Percentiles rank a stretch among this genome's conserved stretches.
Evolutionary conservation across 129 eudicot genomes (phyloP).

Genomic region (Rutidosis leptorrhynchoides): DNA sequence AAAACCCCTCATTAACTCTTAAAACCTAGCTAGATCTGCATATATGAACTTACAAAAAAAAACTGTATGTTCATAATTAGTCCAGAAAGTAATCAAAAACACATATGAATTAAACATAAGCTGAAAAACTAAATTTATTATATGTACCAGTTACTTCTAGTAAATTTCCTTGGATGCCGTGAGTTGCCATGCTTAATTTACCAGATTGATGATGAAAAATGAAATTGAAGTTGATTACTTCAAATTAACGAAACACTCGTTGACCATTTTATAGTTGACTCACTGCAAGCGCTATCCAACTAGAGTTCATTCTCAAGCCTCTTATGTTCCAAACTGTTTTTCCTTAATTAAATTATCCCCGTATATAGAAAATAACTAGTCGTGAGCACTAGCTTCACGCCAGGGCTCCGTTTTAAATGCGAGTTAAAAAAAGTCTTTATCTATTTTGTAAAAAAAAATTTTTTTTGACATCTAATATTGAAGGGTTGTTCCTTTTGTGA

Average conservation of each 20-base stretch:
- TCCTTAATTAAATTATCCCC: too few relatives aligned
- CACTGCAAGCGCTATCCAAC: not conserved
- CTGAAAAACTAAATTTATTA: not conserved
- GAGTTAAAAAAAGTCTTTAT: too few relatives aligned
- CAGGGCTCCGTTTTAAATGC: too few relatives aligned
- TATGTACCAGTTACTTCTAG: constrained; percentile 84
- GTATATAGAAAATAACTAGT: too few relatives aligned
- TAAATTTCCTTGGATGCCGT: constrained; percentile 82
- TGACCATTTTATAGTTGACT: not conserved
- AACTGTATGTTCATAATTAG: not conserved
- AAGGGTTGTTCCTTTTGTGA: too few relatives aligned
- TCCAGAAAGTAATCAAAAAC: not conserved
- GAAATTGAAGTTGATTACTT: not conserved
- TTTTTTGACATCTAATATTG: too few relatives aligned
- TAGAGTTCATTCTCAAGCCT: too few relatives aligned
- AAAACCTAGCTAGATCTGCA: not conserved
- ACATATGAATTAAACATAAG: constrained; percentile 1
- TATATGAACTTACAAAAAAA: not conserved
- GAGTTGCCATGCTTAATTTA: constrained; percentile 42
- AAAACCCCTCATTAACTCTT: constrained; percentile 2
- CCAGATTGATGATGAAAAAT: constrained; percentile 1
- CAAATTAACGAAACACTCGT: not conserved
- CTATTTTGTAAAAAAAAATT: too few relatives aligned
- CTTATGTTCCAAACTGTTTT: too few relatives aligned
- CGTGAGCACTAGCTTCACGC: too few relatives aligned